Evolutionary conservation across 257 asterid genomes (phyloP), one percentile per base, ranked within the genome.

Genomic region (Verbascum thapsus): DNA sequence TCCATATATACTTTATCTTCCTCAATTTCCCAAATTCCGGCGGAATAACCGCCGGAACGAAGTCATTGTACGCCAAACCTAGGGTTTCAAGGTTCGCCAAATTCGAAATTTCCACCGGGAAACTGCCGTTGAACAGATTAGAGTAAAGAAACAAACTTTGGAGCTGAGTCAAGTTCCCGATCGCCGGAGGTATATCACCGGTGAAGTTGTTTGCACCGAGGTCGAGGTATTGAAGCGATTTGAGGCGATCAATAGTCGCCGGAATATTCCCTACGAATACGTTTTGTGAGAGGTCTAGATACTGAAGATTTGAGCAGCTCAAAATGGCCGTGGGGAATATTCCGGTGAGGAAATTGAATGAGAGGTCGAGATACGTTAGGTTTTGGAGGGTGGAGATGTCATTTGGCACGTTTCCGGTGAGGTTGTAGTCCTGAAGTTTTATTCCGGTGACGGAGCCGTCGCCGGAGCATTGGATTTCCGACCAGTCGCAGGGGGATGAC

Each of bases 141-240:
- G 1, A 8, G 72, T 75, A 1, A 11, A 92, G 65, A 53, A 30
- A 0, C 66, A 92, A 45, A 1, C 22, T 63, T 10, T 6, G 55
- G 37, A 91, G 72, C 61, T 68, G 74, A 2, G 75, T 67, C 70
- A 91, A 57, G 26, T 80, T 85, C 7, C 95, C 98, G 44, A 88
- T 66, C 5, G 65, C 62, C 60, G 85, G 78, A 17, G 98, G 98
- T 45, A 91, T 63, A 54, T 86, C 73, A n/a, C 97, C 98, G 66
- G 88, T 77, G 87, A 91, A 78, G 64, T 88, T 85, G 67, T 91
- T 91, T 9, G 62, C 80, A 53, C 82, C 45, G 57, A 91, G 68
- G 35, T 86, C 83, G 56, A 91, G 82, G 66, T 63, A 15, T 18
- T 58, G 70, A 8, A 91, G 86, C 17, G 74, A 59, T 11, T 45